These are phyloP conservation scores for Bipolaris sorokiniana DNA, from an alignment of 2,329 filamentous ascomycete genomes.

Conservation along the genomic window DNA sequence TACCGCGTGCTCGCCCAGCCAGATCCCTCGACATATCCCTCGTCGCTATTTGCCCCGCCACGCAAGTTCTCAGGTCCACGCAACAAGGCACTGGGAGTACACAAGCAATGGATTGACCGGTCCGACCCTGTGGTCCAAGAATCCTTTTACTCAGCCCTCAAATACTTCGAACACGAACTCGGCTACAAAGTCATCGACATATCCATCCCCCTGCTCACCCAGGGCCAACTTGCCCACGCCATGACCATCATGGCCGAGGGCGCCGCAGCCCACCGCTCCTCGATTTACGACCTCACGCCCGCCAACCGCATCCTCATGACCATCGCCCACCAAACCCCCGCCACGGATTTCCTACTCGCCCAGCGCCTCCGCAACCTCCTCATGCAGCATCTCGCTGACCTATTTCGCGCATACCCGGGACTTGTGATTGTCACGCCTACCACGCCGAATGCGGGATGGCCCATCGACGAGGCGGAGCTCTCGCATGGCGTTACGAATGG, in stretches of 20 bases:
- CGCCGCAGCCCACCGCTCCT: slow-evolving; percentile 55
- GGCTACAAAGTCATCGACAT: slow-evolving; percentile 67
- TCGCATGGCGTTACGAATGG: slow-evolving; percentile 71
- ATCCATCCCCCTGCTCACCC: slow-evolving; percentile 67
- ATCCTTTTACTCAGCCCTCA: slow-evolving; percentile 67
- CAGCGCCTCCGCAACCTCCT: slow-evolving; percentile 75
- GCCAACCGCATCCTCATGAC: slow-evolving; percentile 74
- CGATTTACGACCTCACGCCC: slow-evolving; percentile 64
- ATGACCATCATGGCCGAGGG: slow-evolving; percentile 78
- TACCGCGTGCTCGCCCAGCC: slow-evolving; percentile 81
- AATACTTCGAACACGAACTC: slow-evolving; percentile 59
- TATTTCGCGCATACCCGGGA: slow-evolving; percentile 74
- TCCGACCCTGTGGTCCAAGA: slow-evolving; percentile 68
- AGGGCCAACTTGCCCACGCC: slow-evolving; percentile 78
- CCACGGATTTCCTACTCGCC: slow-evolving; percentile 73
- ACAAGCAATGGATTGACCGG: slow-evolving; percentile 70
- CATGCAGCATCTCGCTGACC: slow-evolving; percentile 76
- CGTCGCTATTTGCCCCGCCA: slow-evolving; percentile 66
- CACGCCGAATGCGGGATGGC: slow-evolving; percentile 76
- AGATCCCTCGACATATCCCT: slow-evolving; percentile 66
- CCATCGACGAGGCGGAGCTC: slow-evolving; percentile 68
- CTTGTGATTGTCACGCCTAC: slow-evolving; percentile 82
- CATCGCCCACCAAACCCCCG: slow-evolving; percentile 68
- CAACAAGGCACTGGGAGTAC: slow-evolving; percentile 72
- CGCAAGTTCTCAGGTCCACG: slow-evolving; percentile 52